phyloP scores from a whole-genome alignment of 73 alveolate species.

The Paramecium primaurelia region DNA sequence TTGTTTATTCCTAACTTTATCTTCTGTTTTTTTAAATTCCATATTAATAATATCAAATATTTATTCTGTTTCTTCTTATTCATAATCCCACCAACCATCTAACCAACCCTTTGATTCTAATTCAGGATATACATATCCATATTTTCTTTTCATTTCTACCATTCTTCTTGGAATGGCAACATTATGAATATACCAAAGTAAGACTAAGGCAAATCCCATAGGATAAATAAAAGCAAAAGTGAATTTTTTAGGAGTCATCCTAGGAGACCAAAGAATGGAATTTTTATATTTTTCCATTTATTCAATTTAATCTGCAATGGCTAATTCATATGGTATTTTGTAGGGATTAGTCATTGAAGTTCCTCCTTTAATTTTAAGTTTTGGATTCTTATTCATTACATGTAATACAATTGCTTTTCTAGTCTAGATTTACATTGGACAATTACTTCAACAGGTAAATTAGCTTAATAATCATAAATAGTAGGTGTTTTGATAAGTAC shows the following conservation, averaged over 20 bases:
- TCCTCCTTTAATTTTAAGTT: conserved; percentile 52
- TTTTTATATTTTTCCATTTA: conserved; percentile 52
- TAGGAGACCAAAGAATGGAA: conserved; percentile 55
- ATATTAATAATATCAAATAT: background rate
- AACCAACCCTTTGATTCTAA: conserved; percentile 55
- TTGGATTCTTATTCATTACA: conserved; percentile 33
- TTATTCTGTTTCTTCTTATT: conserved; percentile 46
- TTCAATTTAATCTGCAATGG: conserved; percentile 52
- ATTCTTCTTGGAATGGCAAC: conserved; percentile 57
- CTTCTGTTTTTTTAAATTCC: conserved; percentile 34
- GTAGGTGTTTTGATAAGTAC: conserved; percentile 7
- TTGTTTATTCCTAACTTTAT: background rate
- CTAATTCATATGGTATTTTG: conserved; percentile 52
- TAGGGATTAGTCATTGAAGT: conserved; percentile 55
- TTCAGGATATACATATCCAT: conserved; percentile 55
- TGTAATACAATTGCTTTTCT: conserved; percentile 56
- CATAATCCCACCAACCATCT: conserved; percentile 64
- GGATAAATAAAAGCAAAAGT: conserved; percentile 49
- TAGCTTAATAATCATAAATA: conserved; percentile 17
- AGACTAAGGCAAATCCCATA: conserved; percentile 48
- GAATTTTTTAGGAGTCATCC: conserved; percentile 54
- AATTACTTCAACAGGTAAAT: conserved; percentile 13
- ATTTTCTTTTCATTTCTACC: conserved; percentile 48
- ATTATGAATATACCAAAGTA: conserved; percentile 52
- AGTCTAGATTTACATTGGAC: background rate